Percentiles rank a stretch among this genome's conserved stretches.
Conservation (phyloP, 2,329 filamentous ascomycete species). For the Phialemoniopsis sp. region DNA sequence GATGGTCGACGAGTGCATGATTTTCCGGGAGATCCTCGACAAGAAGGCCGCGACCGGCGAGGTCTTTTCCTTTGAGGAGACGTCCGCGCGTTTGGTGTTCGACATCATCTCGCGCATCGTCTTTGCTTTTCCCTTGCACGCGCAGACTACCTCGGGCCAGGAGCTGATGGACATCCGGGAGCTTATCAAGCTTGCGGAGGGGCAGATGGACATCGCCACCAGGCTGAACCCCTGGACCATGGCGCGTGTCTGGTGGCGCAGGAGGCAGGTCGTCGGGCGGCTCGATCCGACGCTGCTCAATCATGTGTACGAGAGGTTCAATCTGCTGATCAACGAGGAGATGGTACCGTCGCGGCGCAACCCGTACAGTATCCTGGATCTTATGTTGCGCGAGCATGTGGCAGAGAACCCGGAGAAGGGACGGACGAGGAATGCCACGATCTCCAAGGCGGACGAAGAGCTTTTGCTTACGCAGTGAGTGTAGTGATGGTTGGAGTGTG, state of each 20-base stretch:
- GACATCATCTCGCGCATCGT: conserved; percentile 16
- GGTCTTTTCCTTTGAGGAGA: conserved; percentile 16
- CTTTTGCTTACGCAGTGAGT: conserved; percentile 12
- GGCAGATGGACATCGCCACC: too few species aligned
- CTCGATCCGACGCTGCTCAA: conserved; percentile 9
- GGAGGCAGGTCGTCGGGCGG: not conserved
- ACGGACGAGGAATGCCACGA: too few species aligned
- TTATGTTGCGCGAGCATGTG: conserved; percentile 15
- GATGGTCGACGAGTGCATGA: conserved; percentile 17
- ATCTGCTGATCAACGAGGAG: conserved; percentile 9
- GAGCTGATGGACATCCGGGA: too few species aligned
- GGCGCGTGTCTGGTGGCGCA: too few species aligned
- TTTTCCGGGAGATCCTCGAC: conserved; percentile 14
- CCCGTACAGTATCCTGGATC: conserved; percentile 12
- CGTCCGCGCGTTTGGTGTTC: conserved; percentile 15
- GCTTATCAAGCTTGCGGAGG: too few species aligned
- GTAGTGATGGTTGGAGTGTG: too few species aligned
- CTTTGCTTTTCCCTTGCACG: conserved; percentile 11
- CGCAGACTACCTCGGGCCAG: conserved; percentile 7
- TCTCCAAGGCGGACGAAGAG: conserved; percentile 5
- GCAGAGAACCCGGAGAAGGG: conserved; percentile 3
- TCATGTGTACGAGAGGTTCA: conserved; percentile 7
- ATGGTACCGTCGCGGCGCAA: conserved; percentile 10
- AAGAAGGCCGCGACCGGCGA: conserved; percentile 6
- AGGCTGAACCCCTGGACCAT: too few species aligned